Evolutionary conservation across 495 filamentous ascomycete species (phyloP), one percentile per base, ranked within the genome.

Genomic region (Neurospora sublineolata): DNA sequence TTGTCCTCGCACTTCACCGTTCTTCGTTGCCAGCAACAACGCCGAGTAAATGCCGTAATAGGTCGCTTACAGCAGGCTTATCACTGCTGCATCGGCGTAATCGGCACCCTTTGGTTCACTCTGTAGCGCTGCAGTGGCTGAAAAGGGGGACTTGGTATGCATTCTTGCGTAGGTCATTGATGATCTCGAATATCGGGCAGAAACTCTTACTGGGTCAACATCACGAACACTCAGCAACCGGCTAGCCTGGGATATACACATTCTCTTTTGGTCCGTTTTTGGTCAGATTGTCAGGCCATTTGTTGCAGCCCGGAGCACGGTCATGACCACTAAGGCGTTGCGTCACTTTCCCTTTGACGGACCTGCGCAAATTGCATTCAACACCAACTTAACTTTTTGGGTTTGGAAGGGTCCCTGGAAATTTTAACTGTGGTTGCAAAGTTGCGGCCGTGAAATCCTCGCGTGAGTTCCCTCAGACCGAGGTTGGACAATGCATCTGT

Each of bases 391-490:
- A 52, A 1, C 1, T 52, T 5, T 27, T 7, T n/a, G 41, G 20
- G 11, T 14, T 52, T 52, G 20, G 20, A 52, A 52, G 20, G 44
- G 44, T 14, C 20, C 44, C 46, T 27, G 20, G 7, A 64, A 64
- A 64, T 18, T 64, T 64, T 14, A 18, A 30, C 30, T 64, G 52
- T 6, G 7, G 5, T 60, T 60, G 14, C 52, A 33, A 60, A 30
- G 27, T 64, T 64, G 52, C 52, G 27, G 52, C 52, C 52, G 52
- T 64, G 52, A 33, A 64, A 64, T 64, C 52, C 52, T 64, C 52
- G 52, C 52, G 27, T 1, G 52, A 64, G 40, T 68, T 71, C 73
- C 74, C 12, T 68, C 68, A 71, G 58, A 58, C 74, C 74, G 74
- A 74, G 70, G 74, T 73, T 75, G 69, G 72, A 36, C 67, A 46